Evolutionary conservation across 2,329 filamentous ascomycete genomes (phyloP), one percentile per base, ranked within the genome.

Genomic region (Xenosphaeropsis pyriputrescens): DNA sequence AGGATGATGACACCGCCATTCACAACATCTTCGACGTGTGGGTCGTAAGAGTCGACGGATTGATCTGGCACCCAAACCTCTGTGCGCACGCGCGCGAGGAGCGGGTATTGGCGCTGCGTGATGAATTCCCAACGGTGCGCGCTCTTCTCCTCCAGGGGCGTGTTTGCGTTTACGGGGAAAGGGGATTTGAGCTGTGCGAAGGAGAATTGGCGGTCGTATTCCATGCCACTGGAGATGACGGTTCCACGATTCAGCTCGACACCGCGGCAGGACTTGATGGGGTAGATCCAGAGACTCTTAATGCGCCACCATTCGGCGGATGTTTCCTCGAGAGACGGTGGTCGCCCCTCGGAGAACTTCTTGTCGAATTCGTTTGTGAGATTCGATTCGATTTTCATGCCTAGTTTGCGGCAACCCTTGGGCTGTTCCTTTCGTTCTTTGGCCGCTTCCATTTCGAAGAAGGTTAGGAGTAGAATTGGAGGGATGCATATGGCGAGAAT

Each of bases 151-250:
- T 55, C 57, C 22, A 56, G 52, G 14, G 49, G 49, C 7, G 52
- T 50, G 12, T 54, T 47, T 11, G 52, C 50, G 36, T 59, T 52
- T 14, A 61, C 57, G 2, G 65, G 62, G 42, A 67, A 67, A 29
- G 62, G 60, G 48, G 62, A 65, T 53, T 62, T 63, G 43, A 70
- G 63, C 56, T 88, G 79, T 2, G 82, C 85, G 53, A 95, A 84
- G 35, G 75, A 79, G 62, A 86, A 93, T 47, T 89, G 72, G 5
- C 85, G 74, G 58, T 95, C 86, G 56, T 80, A 82, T 53, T 79
- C 71, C 40, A 93, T 65, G 2, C 86, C 85, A 2, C 72, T 73
- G 5, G 72, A 62, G 34, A 84, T 59, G 13, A 91, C 67, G 38
- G 72, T 69, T 42, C 72, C 72, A 43, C 67, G 61, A 37, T 70